phyloP scores from a whole-genome alignment of 495 filamentous ascomycete genomes.

The Trichodelitschia bisporula region DNA sequence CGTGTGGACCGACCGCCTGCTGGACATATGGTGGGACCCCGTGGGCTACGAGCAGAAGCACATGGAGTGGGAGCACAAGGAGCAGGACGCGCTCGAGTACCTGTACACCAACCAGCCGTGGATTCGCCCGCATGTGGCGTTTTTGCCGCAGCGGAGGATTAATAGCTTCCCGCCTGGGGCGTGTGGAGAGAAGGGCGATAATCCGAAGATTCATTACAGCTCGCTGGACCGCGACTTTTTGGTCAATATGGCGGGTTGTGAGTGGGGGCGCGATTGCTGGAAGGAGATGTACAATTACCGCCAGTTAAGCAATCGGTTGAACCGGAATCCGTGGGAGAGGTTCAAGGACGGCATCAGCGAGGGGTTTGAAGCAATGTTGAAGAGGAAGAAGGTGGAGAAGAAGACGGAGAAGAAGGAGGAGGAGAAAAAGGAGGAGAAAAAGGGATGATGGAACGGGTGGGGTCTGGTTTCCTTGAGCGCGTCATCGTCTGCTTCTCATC shows the following conservation, averaged over 20 bases:
- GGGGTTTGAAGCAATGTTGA: constrained; percentile 3
- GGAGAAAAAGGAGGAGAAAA: constrained; percentile 1
- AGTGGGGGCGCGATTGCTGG: constrained; percentile 95
- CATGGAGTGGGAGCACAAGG: constrained; percentile 98
- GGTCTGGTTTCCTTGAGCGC: no score
- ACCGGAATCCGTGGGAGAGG: constrained; percentile 55
- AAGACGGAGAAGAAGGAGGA: constrained; percentile 4
- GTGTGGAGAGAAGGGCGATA: constrained; percentile 52
- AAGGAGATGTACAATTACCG: constrained; percentile 88
- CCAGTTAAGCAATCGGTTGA: constrained; percentile 64
- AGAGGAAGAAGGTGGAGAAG: constrained; percentile 5
- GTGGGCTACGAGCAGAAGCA: constrained; percentile 96
- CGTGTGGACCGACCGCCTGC: constrained; percentile 69
- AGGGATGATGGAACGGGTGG: no score
- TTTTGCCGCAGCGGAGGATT: constrained; percentile 75
- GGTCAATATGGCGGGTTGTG: constrained; percentile 98
- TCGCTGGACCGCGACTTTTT: constrained; percentile 71
- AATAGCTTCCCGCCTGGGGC: constrained; percentile 86
- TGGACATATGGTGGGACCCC: constrained; percentile 98
- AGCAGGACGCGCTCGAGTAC: constrained; percentile 86
- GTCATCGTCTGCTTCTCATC: no score
- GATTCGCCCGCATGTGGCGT: constrained; percentile 71
- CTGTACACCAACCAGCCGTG: constrained; percentile 80
- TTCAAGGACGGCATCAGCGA: constrained; percentile 21
- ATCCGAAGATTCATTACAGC: constrained; percentile 62